Conservation (phyloP, 1,284 basidiomycete genomes). For the Malassezia restricta region DNA sequence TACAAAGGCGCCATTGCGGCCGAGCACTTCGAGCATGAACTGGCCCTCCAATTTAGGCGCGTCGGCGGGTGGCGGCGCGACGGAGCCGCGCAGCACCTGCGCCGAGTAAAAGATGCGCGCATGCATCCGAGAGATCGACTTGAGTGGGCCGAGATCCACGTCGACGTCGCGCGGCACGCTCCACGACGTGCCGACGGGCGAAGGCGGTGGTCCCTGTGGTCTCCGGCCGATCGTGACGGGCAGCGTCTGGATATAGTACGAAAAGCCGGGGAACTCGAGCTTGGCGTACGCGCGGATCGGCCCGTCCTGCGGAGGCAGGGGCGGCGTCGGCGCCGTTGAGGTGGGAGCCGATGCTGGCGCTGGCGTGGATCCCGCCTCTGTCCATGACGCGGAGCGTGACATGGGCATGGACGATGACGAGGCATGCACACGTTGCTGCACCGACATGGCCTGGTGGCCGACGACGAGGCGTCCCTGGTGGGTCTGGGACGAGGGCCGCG, state of each 20-base stretch:
- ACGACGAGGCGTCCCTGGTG: too few relatives aligned
- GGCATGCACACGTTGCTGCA: too few relatives aligned
- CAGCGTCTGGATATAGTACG: constrained; percentile 71
- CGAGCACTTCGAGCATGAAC: constrained; percentile 80
- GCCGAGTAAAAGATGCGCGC: constrained; percentile 65
- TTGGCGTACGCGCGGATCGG: constrained; percentile 78
- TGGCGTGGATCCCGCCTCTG: not conserved
- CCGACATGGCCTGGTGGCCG: too few relatives aligned
- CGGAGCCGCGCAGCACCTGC: constrained; percentile 3
- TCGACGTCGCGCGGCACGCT: constrained; percentile 50
- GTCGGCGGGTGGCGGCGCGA: not conserved
- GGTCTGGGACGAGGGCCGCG: too few relatives aligned
- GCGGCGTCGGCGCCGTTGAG: not conserved
- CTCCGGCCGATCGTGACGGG: constrained; percentile 59
- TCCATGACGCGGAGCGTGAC: constrained; percentile 1
- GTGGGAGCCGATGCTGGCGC: not conserved
- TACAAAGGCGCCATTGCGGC: constrained; percentile 93
- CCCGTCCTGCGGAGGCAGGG: constrained; percentile 14
- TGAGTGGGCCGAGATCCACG: constrained; percentile 88
- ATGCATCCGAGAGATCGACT: constrained; percentile 90
- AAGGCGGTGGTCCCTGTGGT: constrained; percentile 29
- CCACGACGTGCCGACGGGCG: not conserved
- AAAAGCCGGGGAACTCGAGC: constrained; percentile 78
- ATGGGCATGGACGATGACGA: not conserved
- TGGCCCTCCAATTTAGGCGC: constrained; percentile 52